Conservation (phyloP, 768 basidiomycete species). For the Tulasnella sp. region DNA sequence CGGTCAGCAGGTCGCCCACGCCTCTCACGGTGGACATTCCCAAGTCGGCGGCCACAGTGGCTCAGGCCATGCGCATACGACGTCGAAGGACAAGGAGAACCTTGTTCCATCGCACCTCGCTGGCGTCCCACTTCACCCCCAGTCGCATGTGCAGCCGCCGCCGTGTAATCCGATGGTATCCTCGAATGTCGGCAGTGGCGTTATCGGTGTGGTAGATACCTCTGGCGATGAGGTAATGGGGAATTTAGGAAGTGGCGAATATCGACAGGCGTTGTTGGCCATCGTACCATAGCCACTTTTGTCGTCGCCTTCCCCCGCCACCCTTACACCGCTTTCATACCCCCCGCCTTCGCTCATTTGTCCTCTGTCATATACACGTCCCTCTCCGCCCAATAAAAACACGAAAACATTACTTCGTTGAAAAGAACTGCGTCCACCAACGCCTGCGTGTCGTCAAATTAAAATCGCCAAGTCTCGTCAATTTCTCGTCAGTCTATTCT, state of each 20-base stretch:
- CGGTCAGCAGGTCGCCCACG: slow-evolving; percentile 34
- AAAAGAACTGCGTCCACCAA: too few species aligned
- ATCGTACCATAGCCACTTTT: slow-evolving; percentile 14
- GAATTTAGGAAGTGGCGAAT: not conserved
- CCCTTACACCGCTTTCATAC: too few species aligned
- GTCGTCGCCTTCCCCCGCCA: too few species aligned
- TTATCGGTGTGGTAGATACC: not conserved
- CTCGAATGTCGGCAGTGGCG: slow-evolving; percentile 9
- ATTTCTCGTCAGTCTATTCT: too few species aligned
- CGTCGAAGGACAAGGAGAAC: slow-evolving; percentile 13
- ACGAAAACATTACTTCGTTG: too few species aligned
- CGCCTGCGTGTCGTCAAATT: too few species aligned
- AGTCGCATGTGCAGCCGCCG: not conserved
- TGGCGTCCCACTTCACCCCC: not conserved
- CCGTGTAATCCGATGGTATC: not conserved
- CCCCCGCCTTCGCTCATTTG: too few species aligned
- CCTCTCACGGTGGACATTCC: not conserved
- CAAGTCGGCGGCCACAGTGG: not conserved
- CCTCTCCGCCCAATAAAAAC: too few species aligned
- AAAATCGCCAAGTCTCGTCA: too few species aligned
- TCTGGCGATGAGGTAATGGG: slow-evolving; percentile 7
- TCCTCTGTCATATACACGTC: too few species aligned
- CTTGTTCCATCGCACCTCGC: not conserved
- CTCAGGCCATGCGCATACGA: not conserved
- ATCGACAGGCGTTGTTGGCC: slow-evolving; percentile 12